These are phyloP conservation scores for Moesziomyces globuligerus DNA, from an alignment of 1,284 basidiomycete species.

Conservation along the genomic window DNA sequence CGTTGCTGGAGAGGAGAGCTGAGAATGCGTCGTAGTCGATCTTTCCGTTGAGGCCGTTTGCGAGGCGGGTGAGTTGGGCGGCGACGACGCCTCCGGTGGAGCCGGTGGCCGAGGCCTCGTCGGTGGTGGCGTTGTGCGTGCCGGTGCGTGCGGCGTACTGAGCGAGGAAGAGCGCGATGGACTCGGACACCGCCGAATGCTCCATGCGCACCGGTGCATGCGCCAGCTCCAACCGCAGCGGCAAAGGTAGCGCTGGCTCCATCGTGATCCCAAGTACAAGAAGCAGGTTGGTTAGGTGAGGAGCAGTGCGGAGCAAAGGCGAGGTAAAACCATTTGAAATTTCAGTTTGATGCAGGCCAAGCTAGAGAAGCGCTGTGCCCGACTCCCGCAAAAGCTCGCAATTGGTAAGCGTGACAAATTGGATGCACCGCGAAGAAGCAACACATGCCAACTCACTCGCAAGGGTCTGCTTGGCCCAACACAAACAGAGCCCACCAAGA, in stretches of 20 bases:
- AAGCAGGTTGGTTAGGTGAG: not conserved
- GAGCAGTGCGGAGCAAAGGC: not conserved
- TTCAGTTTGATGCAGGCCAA: not conserved
- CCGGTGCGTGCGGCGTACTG: conserved; percentile 36
- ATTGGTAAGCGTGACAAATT: conserved; percentile 23
- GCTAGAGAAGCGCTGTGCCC: not conserved
- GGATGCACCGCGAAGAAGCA: too few relatives aligned
- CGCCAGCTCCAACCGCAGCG: conserved; percentile 23
- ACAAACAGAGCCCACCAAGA: too few relatives aligned
- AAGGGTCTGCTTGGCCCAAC: not conserved
- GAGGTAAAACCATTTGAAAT: not conserved
- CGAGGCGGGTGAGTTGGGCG: conserved; percentile 26
- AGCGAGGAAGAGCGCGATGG: conserved; percentile 26
- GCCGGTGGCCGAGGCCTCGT: not conserved
- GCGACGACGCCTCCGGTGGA: conserved; percentile 38
- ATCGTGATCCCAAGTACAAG: conserved; percentile 9
- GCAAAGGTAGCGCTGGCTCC: conserved; percentile 38
- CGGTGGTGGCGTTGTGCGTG: conserved; percentile 13
- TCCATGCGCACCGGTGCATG: conserved; percentile 2
- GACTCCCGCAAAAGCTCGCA: not conserved
- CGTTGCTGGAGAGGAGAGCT: conserved; percentile 2
- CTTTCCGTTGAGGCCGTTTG: conserved; percentile 34
- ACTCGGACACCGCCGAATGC: conserved; percentile 9
- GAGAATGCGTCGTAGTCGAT: conserved; percentile 32
- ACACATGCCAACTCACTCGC: not conserved